phyloP scores from a whole-genome alignment of 352 stramenopile species.

The Globisporangium barbulae region DNA sequence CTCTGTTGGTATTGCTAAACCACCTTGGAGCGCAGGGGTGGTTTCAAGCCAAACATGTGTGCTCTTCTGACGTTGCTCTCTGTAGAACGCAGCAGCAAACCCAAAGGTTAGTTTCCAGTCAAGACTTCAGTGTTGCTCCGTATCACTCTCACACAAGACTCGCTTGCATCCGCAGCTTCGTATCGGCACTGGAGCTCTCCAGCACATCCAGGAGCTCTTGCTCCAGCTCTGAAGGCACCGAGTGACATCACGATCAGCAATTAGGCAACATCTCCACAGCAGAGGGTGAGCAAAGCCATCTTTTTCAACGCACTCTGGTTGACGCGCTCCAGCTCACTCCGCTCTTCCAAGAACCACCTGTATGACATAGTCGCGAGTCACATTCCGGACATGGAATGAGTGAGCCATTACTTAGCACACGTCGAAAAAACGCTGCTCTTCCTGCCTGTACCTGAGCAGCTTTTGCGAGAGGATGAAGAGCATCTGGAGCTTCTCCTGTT shows the following conservation, averaged over 20 bases:
- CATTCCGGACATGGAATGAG: neutral
- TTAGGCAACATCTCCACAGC: neutral
- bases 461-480: conserved; percentile 39
- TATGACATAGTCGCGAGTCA: neutral
- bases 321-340: conserved; percentile 23
- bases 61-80: neutral
- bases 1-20: neutral
- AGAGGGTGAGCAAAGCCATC: neutral
- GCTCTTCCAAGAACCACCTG: conserved; percentile 31
- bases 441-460: conserved; percentile 19
- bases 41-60: neutral
- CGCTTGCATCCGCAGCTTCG: neutral
- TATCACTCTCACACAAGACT: neutral
- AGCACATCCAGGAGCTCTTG: conserved; percentile 25
- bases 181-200: neutral
- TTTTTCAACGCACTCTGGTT: conserved; percentile 21
- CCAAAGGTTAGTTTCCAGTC: neutral
- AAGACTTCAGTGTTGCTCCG: neutral
- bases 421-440: no score
- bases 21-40: neutral
- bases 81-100: neutral
- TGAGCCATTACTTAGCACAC: no score
- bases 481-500: conserved; percentile 36
- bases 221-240: conserved; percentile 19
- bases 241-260: neutral